Evolutionary conservation across 768 basidiomycete genomes (phyloP).

Genomic region (Hygrophorus russula): DNA sequence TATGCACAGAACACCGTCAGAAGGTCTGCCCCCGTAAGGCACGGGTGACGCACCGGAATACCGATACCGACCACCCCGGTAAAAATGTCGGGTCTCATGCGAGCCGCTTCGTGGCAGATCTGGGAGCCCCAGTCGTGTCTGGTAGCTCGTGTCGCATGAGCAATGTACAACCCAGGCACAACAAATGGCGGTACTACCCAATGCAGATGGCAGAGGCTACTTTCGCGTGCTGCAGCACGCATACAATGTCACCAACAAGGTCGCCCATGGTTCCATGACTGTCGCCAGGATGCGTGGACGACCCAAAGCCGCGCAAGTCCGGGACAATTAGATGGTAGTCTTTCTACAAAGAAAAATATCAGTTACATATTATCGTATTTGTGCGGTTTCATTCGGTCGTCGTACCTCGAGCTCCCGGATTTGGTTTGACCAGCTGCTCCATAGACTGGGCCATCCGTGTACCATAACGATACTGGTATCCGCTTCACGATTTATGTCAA

Average conservation of each 20-base stretch:
- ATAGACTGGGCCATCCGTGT: constrained; percentile 72
- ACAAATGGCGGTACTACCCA: constrained; percentile 31
- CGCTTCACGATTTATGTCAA: constrained; percentile 47
- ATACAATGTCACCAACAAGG: constrained; percentile 49
- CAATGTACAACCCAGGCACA: background rate
- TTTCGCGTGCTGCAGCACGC: constrained; percentile 43
- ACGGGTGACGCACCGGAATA: constrained; percentile 38
- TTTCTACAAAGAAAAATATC: constrained; percentile 21
- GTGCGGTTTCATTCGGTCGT: too few species aligned
- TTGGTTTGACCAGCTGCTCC: constrained; percentile 67
- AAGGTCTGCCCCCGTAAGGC: background rate
- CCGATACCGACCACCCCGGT: constrained; percentile 44
- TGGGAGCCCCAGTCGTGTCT: constrained; percentile 74
- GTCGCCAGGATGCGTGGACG: constrained; percentile 56
- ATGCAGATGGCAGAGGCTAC: constrained; percentile 44
- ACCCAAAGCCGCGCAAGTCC: constrained; percentile 60
- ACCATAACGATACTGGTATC: constrained; percentile 50
- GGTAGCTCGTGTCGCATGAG: background rate
- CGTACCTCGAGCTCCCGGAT: constrained; percentile 53
- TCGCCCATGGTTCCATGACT: constrained; percentile 47
- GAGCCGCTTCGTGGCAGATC: constrained; percentile 57
- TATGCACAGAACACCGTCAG: constrained; percentile 15
- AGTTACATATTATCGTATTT: too few species aligned
- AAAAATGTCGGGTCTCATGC: constrained; percentile 56
- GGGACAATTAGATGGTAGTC: constrained; percentile 54